These are phyloP conservation scores for Eutypella sp. DNA, from an alignment of 2,329 filamentous ascomycete genomes.

Conservation along the genomic window DNA sequence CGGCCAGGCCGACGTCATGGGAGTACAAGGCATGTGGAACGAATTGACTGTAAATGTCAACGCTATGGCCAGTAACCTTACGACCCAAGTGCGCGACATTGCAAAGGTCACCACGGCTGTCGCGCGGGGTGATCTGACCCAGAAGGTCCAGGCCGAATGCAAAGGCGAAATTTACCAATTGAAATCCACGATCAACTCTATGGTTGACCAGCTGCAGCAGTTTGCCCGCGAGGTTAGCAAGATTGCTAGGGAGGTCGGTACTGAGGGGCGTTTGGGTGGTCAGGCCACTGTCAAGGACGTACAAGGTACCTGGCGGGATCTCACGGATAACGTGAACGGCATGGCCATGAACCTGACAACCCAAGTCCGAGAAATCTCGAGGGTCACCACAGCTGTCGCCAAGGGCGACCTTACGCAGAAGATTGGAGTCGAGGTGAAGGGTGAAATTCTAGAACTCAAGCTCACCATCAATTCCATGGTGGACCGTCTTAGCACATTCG, in stretches of 20 bases:
- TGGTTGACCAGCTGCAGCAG: constrained; percentile 96
- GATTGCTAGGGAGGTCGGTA: constrained; percentile 93
- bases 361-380: constrained; percentile 95
- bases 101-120: constrained; percentile 73
- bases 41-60: constrained; percentile 82
- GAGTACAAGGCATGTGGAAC: constrained; percentile 85
- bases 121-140: constrained; percentile 83
- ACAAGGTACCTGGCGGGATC: constrained; percentile 92
- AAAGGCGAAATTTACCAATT: constrained; percentile 89
- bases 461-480: constrained; percentile 99
- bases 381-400: constrained; percentile 92
- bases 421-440: constrained; percentile 88
- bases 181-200: constrained; percentile 98
- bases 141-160: constrained; percentile 91
- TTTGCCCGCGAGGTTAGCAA: constrained; percentile 97
- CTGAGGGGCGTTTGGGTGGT: constrained; percentile 87
- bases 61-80: constrained; percentile 83
- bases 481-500: constrained; percentile 91
- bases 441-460: constrained; percentile 92
- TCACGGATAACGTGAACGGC: constrained; percentile 93
- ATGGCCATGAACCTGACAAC: constrained; percentile 99
- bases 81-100: constrained; percentile 90
- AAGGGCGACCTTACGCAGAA: constrained; percentile 93
- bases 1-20: constrained; percentile 77
- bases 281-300: constrained; percentile 96